Conservation (phyloP, 805 yeast genomes). For the Kluyveromyces wickerhamii region DNA sequence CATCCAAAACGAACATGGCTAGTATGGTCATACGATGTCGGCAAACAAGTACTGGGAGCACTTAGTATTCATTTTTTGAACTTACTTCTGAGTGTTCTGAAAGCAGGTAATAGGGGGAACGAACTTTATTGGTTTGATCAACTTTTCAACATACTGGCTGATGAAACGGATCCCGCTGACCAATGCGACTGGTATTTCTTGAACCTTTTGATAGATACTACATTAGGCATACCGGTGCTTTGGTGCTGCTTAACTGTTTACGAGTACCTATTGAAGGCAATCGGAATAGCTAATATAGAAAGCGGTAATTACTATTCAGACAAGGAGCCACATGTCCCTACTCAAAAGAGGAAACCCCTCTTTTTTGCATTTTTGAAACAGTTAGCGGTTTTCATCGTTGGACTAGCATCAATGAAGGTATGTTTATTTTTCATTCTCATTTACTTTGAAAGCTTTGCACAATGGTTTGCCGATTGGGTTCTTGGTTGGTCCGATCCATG, state of each 20-base stretch:
- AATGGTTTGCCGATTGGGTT: conserved; percentile 65
- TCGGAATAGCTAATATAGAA: conserved; percentile 35
- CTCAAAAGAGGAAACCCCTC: conserved; percentile 50
- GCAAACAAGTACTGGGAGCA: conserved; percentile 85
- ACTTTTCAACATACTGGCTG: conserved; percentile 4
- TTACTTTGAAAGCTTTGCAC: conserved; percentile 60
- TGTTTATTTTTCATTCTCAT: conserved; percentile 49
- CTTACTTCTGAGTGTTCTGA: conserved; percentile 56
- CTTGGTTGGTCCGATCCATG: conserved; percentile 77
- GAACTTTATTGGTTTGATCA: no score
- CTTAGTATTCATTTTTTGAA: conserved; percentile 76
- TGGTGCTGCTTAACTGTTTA: conserved; percentile 49
- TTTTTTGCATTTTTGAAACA: conserved; percentile 65
- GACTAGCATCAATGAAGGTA: conserved; percentile 56
- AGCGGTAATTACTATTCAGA: conserved; percentile 36
- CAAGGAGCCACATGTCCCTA: conserved; percentile 28
- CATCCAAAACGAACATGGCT: conserved; percentile 81
- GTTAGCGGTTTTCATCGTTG: conserved; percentile 55
- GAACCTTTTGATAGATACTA: conserved; percentile 82
- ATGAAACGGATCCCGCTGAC: conserved; percentile 40
- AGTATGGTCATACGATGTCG: conserved; percentile 84
- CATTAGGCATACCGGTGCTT: conserved; percentile 82
- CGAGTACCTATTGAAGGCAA: conserved; percentile 34
- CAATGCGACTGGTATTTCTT: conserved; percentile 96
- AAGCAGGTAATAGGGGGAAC: conserved; percentile 18